A percentile compares a stretch with the other conserved stretches of the same genome.
These are phyloP conservation scores for Tylopilus subfusipes DNA, from an alignment of 768 basidiomycete genomes.

Conservation along the genomic window DNA sequence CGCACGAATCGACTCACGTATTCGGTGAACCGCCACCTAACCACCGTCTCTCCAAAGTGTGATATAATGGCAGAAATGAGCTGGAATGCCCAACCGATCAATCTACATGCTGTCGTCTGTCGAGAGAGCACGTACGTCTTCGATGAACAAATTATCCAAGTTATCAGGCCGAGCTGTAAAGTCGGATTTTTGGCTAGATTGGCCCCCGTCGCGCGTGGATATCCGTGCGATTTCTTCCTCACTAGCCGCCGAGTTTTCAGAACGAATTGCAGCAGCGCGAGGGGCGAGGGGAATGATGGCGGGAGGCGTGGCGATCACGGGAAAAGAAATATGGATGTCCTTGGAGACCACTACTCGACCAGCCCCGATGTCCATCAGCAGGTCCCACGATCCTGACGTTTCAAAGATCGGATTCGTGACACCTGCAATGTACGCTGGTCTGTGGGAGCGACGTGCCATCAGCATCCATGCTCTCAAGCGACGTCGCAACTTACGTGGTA, in stretches of 20 bases:
- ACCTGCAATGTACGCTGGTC: conserved; percentile 92
- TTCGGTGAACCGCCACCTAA: conserved; percentile 86
- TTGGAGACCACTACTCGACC: conserved; percentile 85
- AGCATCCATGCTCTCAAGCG: not conserved
- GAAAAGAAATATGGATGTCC: conserved; percentile 66
- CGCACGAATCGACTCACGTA: conserved; percentile 86
- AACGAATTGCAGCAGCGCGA: conserved; percentile 60
- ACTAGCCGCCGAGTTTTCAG: conserved; percentile 57
- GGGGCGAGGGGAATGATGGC: conserved; percentile 44
- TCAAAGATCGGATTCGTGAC: conserved; percentile 98
- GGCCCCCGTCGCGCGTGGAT: conserved; percentile 46
- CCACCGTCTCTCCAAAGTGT: conserved; percentile 86
- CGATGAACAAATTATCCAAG: conserved; percentile 84
- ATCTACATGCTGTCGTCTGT: not conserved
- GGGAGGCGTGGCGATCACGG: conserved; percentile 40
- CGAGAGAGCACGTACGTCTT: conserved; percentile 63
- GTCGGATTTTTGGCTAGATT: conserved; percentile 52
- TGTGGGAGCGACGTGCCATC: conserved; percentile 28
- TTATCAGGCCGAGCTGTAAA: conserved; percentile 54
- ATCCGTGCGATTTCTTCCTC: conserved; percentile 70
- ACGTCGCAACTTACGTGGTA: conserved; percentile 57
- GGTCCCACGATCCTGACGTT: conserved; percentile 82
- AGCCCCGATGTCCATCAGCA: conserved; percentile 86
- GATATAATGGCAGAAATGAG: conserved; percentile 83
- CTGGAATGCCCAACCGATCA: conserved; percentile 28